Evolutionary conservation across 345 rosid genomes (phyloP).

Genomic region (Hypericum perforatum): DNA sequence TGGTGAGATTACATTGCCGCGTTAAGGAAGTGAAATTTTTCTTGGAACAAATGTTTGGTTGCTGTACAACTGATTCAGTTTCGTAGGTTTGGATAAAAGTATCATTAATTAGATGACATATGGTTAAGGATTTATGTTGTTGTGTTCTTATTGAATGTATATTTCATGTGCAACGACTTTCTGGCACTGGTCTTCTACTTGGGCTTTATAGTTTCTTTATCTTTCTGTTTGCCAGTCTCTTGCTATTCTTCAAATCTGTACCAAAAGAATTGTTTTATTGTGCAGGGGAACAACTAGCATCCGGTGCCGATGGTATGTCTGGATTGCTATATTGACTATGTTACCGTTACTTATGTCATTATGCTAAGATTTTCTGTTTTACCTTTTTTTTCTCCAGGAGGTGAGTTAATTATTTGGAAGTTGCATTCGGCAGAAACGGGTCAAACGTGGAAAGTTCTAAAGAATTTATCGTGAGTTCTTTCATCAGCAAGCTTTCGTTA

Average conservation of each 20-base stretch:
- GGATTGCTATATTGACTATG: too few species aligned
- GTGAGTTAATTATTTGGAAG: slow-evolving; percentile 88
- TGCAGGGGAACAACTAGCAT: slow-evolving; percentile 89
- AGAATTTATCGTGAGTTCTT: slow-evolving; percentile 55
- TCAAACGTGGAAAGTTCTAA: slow-evolving; percentile 81
- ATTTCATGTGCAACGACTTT: too few species aligned
- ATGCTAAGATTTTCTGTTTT: slow-evolving; percentile 4
- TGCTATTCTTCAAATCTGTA: too few species aligned
- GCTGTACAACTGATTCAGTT: too few species aligned
- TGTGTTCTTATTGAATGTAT: too few species aligned
- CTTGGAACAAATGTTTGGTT: too few species aligned
- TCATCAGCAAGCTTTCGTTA: slow-evolving; percentile 3
- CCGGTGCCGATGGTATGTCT: slow-evolving; percentile 89
- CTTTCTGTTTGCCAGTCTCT: too few species aligned
- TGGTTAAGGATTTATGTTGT: too few species aligned
- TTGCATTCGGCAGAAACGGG: slow-evolving; percentile 58
- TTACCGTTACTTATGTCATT: background rate
- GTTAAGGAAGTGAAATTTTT: background rate
- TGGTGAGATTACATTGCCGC: slow-evolving; percentile 31
- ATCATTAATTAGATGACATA: too few species aligned
- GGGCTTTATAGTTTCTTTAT: too few species aligned
- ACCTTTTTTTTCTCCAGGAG: slow-evolving; percentile 38
- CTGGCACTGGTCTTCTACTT: too few species aligned
- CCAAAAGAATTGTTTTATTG: background rate
- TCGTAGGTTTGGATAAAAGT: too few species aligned